phyloP scores from a whole-genome alignment of 2,329 filamentous ascomycete genomes.

The Calonectria henricotiae region DNA sequence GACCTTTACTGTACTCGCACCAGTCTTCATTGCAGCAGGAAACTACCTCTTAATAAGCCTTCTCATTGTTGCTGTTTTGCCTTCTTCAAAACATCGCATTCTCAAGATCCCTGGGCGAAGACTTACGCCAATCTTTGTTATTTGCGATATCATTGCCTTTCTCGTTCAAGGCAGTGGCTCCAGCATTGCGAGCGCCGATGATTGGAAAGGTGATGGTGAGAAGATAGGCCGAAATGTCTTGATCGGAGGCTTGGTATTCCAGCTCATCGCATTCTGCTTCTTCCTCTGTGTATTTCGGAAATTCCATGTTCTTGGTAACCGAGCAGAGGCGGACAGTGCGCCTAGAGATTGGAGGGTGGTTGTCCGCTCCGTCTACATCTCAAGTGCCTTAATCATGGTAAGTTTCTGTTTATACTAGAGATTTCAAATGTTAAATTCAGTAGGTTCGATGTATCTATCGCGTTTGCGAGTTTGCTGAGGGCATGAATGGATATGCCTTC shows the following conservation, averaged over 20 bases:
- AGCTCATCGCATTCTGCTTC: slow-evolving; percentile 60
- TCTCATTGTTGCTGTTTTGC: slow-evolving; percentile 61
- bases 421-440: background rate
- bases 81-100: slow-evolving; percentile 54
- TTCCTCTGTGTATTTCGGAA: slow-evolving; percentile 61
- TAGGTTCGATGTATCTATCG: slow-evolving; percentile 70
- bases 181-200: slow-evolving; percentile 60
- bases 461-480: slow-evolving; percentile 69
- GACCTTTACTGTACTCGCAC: slow-evolving; percentile 65
- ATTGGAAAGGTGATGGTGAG: slow-evolving; percentile 62
- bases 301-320: slow-evolving; percentile 58
- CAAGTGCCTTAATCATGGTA: slow-evolving; percentile 65
- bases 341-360: slow-evolving; percentile 59
- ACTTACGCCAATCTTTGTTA: slow-evolving; percentile 65
- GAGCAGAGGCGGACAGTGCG: slow-evolving; percentile 47
- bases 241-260: slow-evolving; percentile 62
- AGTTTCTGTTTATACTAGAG: slow-evolving; percentile 39
- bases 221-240: slow-evolving; percentile 61
- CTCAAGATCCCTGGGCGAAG: slow-evolving; percentile 58
- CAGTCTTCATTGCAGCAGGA: slow-evolving; percentile 66
- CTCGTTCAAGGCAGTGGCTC: slow-evolving; percentile 64
- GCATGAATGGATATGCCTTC: slow-evolving; percentile 67
- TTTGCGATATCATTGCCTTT: slow-evolving; percentile 63
- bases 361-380: slow-evolving; percentile 62
- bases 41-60: slow-evolving; percentile 69